phyloP scores from a whole-genome alignment of 2,329 filamentous ascomycete genomes.

The Bretziella fagacearum region DNA sequence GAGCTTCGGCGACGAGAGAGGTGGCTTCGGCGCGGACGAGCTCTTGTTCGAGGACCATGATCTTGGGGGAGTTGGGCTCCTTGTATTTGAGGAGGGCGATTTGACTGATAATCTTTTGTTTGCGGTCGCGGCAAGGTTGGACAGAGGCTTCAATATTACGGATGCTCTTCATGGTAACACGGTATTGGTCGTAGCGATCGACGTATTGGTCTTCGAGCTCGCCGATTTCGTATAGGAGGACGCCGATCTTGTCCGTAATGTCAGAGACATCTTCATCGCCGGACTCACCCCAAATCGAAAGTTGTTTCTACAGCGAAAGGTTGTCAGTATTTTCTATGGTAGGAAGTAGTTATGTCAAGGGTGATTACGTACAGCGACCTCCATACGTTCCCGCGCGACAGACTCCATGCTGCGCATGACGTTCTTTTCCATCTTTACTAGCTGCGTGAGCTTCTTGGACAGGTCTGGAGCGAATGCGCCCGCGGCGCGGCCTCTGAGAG shows the following conservation, averaged over 20 bases:
- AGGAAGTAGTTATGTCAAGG: not conserved
- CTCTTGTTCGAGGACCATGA: slow-evolving; percentile 95
- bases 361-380: slow-evolving; percentile 63
- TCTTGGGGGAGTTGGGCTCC: slow-evolving; percentile 94
- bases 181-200: slow-evolving; percentile 97
- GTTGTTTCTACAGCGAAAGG: slow-evolving; percentile 58
- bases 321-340: not conserved
- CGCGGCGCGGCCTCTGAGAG: slow-evolving; percentile 55
- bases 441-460: slow-evolving; percentile 89
- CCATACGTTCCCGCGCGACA: slow-evolving; percentile 92
- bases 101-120: slow-evolving; percentile 98
- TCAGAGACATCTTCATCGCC: slow-evolving; percentile 97
- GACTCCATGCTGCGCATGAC: slow-evolving; percentile 97
- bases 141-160: slow-evolving; percentile 98
- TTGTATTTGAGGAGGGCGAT: slow-evolving; percentile 99
- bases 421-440: slow-evolving; percentile 99
- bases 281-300: slow-evolving; percentile 90
- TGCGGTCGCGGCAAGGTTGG: slow-evolving; percentile 96
- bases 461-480: slow-evolving; percentile 72
- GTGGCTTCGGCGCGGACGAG: slow-evolving; percentile 96
- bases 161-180: slow-evolving; percentile 97
- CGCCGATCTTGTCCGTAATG: slow-evolving; percentile 95
- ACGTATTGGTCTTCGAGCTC: slow-evolving; percentile 97
- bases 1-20: slow-evolving; percentile 94
- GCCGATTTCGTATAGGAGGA: slow-evolving; percentile 94